Evolutionary conservation across 768 basidiomycete species (phyloP).

Genomic region (Lactarius deliciosus): DNA sequence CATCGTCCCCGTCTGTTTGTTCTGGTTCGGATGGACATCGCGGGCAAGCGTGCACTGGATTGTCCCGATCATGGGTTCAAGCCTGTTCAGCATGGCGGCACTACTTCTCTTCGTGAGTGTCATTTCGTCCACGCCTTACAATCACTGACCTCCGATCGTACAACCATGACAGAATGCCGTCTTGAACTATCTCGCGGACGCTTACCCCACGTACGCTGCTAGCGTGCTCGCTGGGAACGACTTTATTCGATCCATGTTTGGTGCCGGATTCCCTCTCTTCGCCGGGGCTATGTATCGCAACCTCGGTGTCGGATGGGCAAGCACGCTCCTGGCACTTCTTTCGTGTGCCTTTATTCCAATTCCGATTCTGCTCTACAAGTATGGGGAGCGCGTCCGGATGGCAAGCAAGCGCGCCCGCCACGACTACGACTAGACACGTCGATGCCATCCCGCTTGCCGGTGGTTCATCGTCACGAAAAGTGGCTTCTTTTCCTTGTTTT

Average conservation of each 20-base stretch:
- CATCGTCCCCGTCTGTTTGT: slow-evolving; percentile 37
- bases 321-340: slow-evolving; percentile 34
- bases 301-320: slow-evolving; percentile 34
- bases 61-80: slow-evolving; percentile 37
- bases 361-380: slow-evolving; percentile 28
- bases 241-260: slow-evolving; percentile 36
- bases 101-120: slow-evolving; percentile 35
- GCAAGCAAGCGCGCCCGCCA: slow-evolving; percentile 27
- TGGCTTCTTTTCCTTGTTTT: neutral
- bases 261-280: slow-evolving; percentile 27
- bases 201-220: slow-evolving; percentile 37
- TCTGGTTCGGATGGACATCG: slow-evolving; percentile 40
- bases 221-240: slow-evolving; percentile 39
- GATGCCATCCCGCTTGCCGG: neutral
- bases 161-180: slow-evolving; percentile 23
- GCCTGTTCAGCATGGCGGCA: slow-evolving; percentile 37
- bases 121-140: slow-evolving; percentile 32
- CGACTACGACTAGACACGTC: slow-evolving; percentile 24
- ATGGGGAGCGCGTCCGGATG: slow-evolving; percentile 26
- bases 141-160: neutral
- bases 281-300: slow-evolving; percentile 32
- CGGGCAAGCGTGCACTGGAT: slow-evolving; percentile 38
- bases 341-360: slow-evolving; percentile 33
- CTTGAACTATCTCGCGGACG: slow-evolving; percentile 37
- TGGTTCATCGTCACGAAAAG: neutral